Base-by-base conservation (phyloP, 179 eudicot genomes). In the Camellia oleifera region DNA sequence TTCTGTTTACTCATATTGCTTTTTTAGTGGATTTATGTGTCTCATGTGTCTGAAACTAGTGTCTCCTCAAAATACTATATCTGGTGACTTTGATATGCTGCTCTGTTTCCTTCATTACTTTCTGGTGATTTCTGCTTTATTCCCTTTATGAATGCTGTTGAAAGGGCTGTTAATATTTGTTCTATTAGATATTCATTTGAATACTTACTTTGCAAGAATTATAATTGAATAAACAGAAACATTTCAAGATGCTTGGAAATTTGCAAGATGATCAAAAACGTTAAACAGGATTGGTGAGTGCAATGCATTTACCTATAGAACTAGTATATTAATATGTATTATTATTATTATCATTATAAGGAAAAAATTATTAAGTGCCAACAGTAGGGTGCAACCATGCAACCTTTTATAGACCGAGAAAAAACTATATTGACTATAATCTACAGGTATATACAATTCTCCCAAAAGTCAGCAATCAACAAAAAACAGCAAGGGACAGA, bases 1-100 rank as follows among this genome's bases (percentile, higher is more conserved):
- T 10, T 77, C 11, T 52, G 69, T 23, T 77, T 54, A 48, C 76
- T 61, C 54, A 74, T n/a, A 70, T 57, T 81, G 53, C 69, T 26
- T 32, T 60, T 48, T 46, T 40, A 75, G 52, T 42, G 15, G 3
- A 45, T 63, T 17, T 80, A 80, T 62, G 42, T 20, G 54, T 56
- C 20, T 54, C 20, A 42, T 75, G 5, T 79, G 62, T 63, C 23
- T 72, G 52, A 63, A 79, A 75, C 40, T 32, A 20, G 42, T 78
- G 42, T 78, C 75, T 48, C 9, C 69, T 53, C 52, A 58, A 60
- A 10, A 20, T 69, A 78, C 56, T 17, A n/a, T 69, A 18, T 56
- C 42, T 69, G 61, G 56, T 2, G 40, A 70, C 75, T 52, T 52
- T 20, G n/a, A 54, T 72, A 45, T 44, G 68, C 69, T 7, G 1